Percentiles rank a stretch among this genome's conserved stretches.
These are phyloP conservation scores for Macroventuria anomochaeta DNA, from an alignment of 2,329 filamentous ascomycete species.

Conservation along the genomic window DNA sequence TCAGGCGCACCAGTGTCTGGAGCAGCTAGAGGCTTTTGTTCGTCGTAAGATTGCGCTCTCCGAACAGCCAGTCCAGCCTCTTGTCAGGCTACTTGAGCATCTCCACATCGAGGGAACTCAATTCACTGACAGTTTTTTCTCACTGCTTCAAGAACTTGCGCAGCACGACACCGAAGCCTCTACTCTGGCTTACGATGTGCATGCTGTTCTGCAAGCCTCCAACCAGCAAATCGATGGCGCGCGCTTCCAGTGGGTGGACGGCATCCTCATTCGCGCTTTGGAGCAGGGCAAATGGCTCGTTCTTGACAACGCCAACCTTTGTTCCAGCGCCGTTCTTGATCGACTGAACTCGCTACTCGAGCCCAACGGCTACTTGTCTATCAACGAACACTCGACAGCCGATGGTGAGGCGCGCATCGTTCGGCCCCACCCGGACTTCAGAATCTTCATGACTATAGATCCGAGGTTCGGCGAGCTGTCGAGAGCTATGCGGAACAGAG, in stretches of 20 bases:
- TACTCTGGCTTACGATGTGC: constrained; percentile 57
- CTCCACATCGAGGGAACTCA: constrained; percentile 17
- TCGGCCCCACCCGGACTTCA: constrained; percentile 82
- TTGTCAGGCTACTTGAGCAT: constrained; percentile 31
- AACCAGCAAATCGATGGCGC: constrained; percentile 69
- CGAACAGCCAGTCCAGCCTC: constrained; percentile 11
- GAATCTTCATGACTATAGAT: constrained; percentile 93
- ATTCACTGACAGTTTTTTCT: constrained; percentile 7
- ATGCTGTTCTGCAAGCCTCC: constrained; percentile 60
- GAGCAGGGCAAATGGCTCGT: constrained; percentile 90
- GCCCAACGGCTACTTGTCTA: constrained; percentile 82
- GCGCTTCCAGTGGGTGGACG: constrained; percentile 95
- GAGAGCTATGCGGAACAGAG: constrained; percentile 93
- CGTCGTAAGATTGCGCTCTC: constrained; percentile 45
- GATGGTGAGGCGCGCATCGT: constrained; percentile 83
- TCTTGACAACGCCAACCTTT: constrained; percentile 96
- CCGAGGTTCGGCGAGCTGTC: constrained; percentile 91
- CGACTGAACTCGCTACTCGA: constrained; percentile 93
- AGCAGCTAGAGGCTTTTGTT: constrained; percentile 61
- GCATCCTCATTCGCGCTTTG: constrained; percentile 85
- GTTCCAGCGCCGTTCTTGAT: constrained; percentile 92
- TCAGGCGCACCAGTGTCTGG: constrained; percentile 68
- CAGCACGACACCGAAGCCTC: constrained; percentile 20
- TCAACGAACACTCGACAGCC: constrained; percentile 89
- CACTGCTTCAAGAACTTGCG: constrained; percentile 22